phyloP scores from a whole-genome alignment of 495 filamentous ascomycete genomes.

The Beverwykella pulmonaria region DNA sequence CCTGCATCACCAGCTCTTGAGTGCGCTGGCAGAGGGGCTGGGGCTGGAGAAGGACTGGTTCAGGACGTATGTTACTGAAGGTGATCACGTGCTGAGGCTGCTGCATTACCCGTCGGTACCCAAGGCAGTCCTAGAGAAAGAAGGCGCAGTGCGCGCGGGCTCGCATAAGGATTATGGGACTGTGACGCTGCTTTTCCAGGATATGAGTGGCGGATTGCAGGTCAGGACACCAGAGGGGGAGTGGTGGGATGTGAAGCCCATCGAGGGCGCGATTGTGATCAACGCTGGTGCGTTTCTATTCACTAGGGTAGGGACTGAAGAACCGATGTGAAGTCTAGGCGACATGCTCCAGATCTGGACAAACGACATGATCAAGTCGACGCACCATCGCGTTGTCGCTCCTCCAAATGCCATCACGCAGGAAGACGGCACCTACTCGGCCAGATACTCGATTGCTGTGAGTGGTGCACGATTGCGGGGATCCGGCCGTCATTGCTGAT shows the following conservation, averaged over 20 bases:
- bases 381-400: conserved; percentile 12
- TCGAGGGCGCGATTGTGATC: conserved; percentile 19
- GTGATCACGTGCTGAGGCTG: conserved; percentile 14
- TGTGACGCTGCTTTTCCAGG: conserved; percentile 20
- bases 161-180: conserved; percentile 21
- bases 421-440: conserved; percentile 13
- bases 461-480: neutral
- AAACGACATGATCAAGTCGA: conserved; percentile 20
- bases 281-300: conserved; percentile 17
- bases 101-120: conserved; percentile 17
- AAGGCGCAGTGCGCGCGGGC: conserved; percentile 9
- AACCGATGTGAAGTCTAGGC: conserved; percentile 1
- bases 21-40: conserved; percentile 15
- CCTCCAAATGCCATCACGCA: conserved; percentile 9
- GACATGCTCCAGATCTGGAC: conserved; percentile 22
- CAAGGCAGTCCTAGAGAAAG: conserved; percentile 5
- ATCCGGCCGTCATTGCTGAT: neutral
- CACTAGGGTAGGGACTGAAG: no score
- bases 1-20: conserved; percentile 15
- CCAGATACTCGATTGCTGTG: conserved; percentile 17
- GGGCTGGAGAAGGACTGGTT: conserved; percentile 15
- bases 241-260: conserved; percentile 11
- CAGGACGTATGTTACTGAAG: conserved; percentile 14
- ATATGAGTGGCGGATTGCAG: conserved; percentile 18
- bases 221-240: conserved; percentile 11